Evolutionary conservation across 2,329 filamentous ascomycete species (phyloP).

Genomic region (Pseudogymnoascus sp.): DNA sequence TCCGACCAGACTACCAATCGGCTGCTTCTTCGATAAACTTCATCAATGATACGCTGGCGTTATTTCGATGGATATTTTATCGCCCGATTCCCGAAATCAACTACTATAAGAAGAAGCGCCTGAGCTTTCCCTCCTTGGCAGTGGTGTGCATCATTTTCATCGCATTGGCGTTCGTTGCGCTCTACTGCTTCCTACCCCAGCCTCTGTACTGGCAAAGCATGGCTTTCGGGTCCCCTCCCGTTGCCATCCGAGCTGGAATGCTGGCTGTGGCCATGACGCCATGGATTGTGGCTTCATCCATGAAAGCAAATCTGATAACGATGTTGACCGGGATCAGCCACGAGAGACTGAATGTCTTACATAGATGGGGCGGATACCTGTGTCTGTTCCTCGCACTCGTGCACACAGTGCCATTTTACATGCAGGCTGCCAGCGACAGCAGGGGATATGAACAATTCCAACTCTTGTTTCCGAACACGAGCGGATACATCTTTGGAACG

Average conservation of each 20-base stretch:
- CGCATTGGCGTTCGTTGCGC: slow-evolving; percentile 62
- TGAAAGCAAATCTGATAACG: slow-evolving; percentile 82
- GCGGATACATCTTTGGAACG: slow-evolving; percentile 73
- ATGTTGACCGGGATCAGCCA: slow-evolving; percentile 84
- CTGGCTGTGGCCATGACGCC: slow-evolving; percentile 84
- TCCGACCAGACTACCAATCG: slow-evolving; percentile 55
- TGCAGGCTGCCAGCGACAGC: slow-evolving; percentile 80
- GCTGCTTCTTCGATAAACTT: slow-evolving; percentile 67
- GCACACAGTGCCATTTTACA: slow-evolving; percentile 82
- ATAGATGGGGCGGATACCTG: slow-evolving; percentile 85
- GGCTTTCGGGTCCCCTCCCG: slow-evolving; percentile 74
- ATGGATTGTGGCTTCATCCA: slow-evolving; percentile 84
- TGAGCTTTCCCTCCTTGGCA: slow-evolving; percentile 75
- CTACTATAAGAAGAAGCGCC: slow-evolving; percentile 53
- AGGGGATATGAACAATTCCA: slow-evolving; percentile 65
- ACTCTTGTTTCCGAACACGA: slow-evolving; percentile 57
- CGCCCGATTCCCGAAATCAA: slow-evolving; percentile 70
- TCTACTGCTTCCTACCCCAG: slow-evolving; percentile 81
- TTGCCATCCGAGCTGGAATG: slow-evolving; percentile 86
- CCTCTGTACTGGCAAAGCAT: slow-evolving; percentile 89
- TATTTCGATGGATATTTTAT: slow-evolving; percentile 85
- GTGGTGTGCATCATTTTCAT: slow-evolving; percentile 61
- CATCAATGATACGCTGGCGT: slow-evolving; percentile 72
- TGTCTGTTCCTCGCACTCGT: slow-evolving; percentile 76
- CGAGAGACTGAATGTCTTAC: slow-evolving; percentile 84